Conservation (phyloP, 164 flowering plant species). For the Vitis riparia region DNA sequence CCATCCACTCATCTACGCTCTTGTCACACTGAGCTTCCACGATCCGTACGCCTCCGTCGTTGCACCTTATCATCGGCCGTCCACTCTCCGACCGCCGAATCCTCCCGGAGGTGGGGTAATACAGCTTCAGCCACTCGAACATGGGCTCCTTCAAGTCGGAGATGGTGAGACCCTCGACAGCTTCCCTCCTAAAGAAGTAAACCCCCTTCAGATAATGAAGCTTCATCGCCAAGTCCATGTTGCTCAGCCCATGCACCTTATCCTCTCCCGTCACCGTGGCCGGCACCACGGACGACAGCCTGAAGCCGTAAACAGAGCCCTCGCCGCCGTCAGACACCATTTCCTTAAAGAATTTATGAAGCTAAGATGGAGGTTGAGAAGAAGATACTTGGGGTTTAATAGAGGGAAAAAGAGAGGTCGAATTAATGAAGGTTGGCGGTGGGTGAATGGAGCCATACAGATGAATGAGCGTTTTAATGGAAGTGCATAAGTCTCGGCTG, state of each 20-base stretch:
- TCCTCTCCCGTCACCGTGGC: slow-evolving; percentile 44
- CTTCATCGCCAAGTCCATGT: slow-evolving; percentile 70
- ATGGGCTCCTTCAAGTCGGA: slow-evolving; percentile 46
- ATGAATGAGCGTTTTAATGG: too few species aligned
- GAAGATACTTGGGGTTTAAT: too few species aligned
- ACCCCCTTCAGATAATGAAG: slow-evolving; percentile 64
- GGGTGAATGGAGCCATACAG: too few species aligned
- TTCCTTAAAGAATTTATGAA: too few species aligned
- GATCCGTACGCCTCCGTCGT: slow-evolving; percentile 71
- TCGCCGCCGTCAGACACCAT: neutral
- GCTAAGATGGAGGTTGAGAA: too few species aligned
- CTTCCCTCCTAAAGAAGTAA: slow-evolving; percentile 48
- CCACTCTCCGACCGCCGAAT: slow-evolving; percentile 52
- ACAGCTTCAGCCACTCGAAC: slow-evolving; percentile 49
- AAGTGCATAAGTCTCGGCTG: too few species aligned
- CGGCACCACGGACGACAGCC: slow-evolving; percentile 69
- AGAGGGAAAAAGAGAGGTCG: too few species aligned
- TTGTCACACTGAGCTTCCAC: slow-evolving; percentile 45
- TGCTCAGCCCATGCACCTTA: slow-evolving; percentile 29
- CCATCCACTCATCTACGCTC: slow-evolving; percentile 50
- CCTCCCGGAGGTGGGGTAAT: slow-evolving; percentile 42
- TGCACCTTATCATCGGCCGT: slow-evolving; percentile 64
- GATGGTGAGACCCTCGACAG: slow-evolving; percentile 31
- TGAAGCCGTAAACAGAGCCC: slow-evolving; percentile 25
- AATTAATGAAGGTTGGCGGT: too few species aligned